phyloP scores from a whole-genome alignment of 495 filamentous ascomycete species.

The Hyaloscypha variabilis region DNA sequence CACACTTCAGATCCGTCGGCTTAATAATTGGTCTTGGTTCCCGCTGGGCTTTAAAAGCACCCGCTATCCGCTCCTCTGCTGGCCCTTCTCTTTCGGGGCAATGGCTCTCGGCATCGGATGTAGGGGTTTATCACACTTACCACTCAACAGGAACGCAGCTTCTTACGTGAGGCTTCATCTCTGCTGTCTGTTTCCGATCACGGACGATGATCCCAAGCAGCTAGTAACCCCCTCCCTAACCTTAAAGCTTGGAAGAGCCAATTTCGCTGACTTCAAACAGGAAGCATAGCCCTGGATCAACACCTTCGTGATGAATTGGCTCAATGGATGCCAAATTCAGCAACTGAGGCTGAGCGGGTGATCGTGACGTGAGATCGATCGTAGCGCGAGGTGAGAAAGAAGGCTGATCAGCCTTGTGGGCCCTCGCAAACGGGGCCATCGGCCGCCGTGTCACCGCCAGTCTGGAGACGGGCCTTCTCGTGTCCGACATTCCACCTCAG shows the following conservation, averaged over 20 bases:
- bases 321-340: neutral
- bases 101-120: neutral
- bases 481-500: neutral
- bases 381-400: neutral
- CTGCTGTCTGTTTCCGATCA: neutral
- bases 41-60: neutral
- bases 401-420: neutral
- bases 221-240: neutral
- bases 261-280: neutral
- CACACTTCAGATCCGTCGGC: neutral
- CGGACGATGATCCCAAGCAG: neutral
- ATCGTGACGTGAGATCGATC: neutral
- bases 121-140: neutral
- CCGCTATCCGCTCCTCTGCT: neutral
- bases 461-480: neutral
- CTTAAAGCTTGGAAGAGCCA: neutral
- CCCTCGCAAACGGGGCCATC: neutral
- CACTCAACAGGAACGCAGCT: neutral
- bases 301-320: neutral
- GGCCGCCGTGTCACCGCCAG: neutral
- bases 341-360: neutral
- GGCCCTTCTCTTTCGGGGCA: neutral
- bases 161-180: conserved; percentile 2
- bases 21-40: conserved; percentile 7
- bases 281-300: neutral